Base-by-base conservation (phyloP, 2,329 filamentous ascomycete genomes). In the Ophiobolus disseminans region DNA sequence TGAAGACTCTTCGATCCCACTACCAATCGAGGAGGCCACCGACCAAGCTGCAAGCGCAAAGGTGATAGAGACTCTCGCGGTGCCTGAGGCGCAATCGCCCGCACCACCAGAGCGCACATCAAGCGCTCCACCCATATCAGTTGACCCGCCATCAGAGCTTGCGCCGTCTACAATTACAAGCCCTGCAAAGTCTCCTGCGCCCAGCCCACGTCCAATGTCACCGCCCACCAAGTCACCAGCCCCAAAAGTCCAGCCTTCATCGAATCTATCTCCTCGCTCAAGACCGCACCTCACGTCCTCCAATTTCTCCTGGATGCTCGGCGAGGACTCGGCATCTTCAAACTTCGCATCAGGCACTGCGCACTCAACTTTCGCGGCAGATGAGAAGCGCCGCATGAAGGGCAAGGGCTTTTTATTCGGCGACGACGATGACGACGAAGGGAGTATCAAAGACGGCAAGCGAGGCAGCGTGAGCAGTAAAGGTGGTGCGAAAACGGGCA, bases 271-370 rank as follows among this genome's bases (percentile, higher is more conserved):
- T 6, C 62, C 35, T 74, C 82, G 62, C n/a, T 57, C 84, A 16
- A 80, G 86, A 17, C 88, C 87, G 3, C 84, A 81, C 0, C 78
- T 91, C 25, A 86, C 87, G 1, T 87, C 89, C 57, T 90, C 88
- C 6, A 88, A 86, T 3, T 91, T 90, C 69, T 86, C 88, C 1
- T 91, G 87, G 86, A 91, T 91, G 87, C 78, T 91, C 4, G 70
- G 69, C 13, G 66, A 72, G 28, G 72, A 72, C n/a, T 66, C 64
- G 7, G 57, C 57, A 14, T 59, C 66, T 19, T 69, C 65, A 17
- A 63, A 66, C 34, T 73, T 74, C 32, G 69, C 68, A 7, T 65
- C 70, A 0, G 63, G 68, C 10, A 53, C 66, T 2, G 68, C 67
- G 21, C 71, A 72, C 31, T 66, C 64, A 0, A 65, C 66, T 0